Percentiles rank a stretch among this genome's conserved stretches.
These are phyloP conservation scores for Malassezia obtusa DNA, from an alignment of 1,284 basidiomycete genomes.

Conservation along the genomic window DNA sequence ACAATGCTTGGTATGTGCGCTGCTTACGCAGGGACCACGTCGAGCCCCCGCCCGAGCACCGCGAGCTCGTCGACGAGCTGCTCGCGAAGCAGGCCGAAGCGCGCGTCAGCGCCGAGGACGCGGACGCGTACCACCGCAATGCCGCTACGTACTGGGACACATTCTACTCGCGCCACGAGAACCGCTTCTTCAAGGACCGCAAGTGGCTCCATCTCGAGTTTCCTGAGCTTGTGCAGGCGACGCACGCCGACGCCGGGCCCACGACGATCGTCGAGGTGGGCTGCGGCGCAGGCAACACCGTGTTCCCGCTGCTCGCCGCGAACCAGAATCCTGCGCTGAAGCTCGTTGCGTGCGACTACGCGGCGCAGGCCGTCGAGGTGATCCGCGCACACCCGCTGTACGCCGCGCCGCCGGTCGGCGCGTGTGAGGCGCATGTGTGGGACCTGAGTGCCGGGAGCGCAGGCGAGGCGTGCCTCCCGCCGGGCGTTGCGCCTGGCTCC, in stretches of 20 bases:
- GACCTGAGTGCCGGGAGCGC: slow-evolving; percentile 54
- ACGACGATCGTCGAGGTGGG: slow-evolving; percentile 40
- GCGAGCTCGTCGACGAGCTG: slow-evolving; percentile 19
- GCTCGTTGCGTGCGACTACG: slow-evolving; percentile 81
- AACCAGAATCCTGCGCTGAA: slow-evolving; percentile 72
- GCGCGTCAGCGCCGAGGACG: slow-evolving; percentile 26
- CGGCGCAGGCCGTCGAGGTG: slow-evolving; percentile 76
- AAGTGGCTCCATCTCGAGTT: slow-evolving; percentile 45
- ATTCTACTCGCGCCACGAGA: slow-evolving; percentile 39
- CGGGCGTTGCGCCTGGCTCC: slow-evolving; percentile 49
- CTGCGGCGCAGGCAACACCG: slow-evolving; percentile 66
- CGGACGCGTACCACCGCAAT: slow-evolving; percentile 24
- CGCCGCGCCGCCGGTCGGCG: slow-evolving; percentile 20
- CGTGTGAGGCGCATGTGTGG: slow-evolving; percentile 76
- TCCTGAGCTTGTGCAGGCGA: slow-evolving; percentile 37
- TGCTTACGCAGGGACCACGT: slow-evolving; percentile 33
- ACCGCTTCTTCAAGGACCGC: slow-evolving; percentile 46
- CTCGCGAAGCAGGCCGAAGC: slow-evolving; percentile 30
- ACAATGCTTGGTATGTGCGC: slow-evolving; percentile 36
- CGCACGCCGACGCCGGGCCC: slow-evolving; percentile 15
- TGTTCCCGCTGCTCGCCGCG: slow-evolving; percentile 72
- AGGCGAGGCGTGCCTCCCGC: slow-evolving; percentile 15
- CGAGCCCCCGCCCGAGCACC: slow-evolving; percentile 29
- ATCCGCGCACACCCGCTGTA: slow-evolving; percentile 56
- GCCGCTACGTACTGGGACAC: slow-evolving; percentile 38